Base-by-base conservation (phyloP, 2,329 filamentous ascomycete genomes). In the Hypoxylon sp. region DNA sequence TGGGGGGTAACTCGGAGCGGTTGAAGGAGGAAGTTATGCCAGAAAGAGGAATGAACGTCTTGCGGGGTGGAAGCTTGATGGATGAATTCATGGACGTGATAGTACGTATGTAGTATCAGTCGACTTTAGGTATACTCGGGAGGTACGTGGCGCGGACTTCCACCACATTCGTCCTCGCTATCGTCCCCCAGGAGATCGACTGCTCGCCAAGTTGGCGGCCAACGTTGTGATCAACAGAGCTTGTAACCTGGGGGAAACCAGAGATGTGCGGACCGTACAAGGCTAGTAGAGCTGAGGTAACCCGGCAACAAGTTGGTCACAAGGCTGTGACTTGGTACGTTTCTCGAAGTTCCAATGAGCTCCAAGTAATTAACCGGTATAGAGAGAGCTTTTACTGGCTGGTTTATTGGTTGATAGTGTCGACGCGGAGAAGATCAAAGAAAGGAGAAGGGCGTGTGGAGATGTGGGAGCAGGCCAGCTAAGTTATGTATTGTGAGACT, bases 1-100 rank as follows among this genome's bases (percentile, higher is more conserved):
- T 76, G 76, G 76, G 76, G 76, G 74, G 57, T 64, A 73, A 71
- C 70, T 65, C 68, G 74, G 72, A 74, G 73, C 73, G 74, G 72
- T 68, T 69, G 67, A 70, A 67, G 57, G 69, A 74, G 73, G 73
- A 73, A 63, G 71, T 74, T 76, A 75, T 74, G 74, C 74, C 76
- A 70, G 73, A 76, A 75, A 74, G 73, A 77, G 76, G 69, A 76
- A 75, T 76, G 69, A 76, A 73, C 74, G 71, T 72, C 74, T 79
- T 77, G 75, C 74, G 75, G 76, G 75, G 74, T 75, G 75, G 65
- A 69, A 67, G 67, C 72, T 72, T 72, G 76, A 76, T 78, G 74
- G 75, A 76, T 76, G 74, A 77, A 77, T 75, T 76, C 75, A 77
- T 76, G 72, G 72, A 73, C 72, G 74, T 71, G 67, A 72, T 72